Evolutionary conservation across 192 early-diverging fungal genomes (phyloP), one percentile per base, ranked within the genome.

Genomic region (Dimargaris cristalligena): DNA sequence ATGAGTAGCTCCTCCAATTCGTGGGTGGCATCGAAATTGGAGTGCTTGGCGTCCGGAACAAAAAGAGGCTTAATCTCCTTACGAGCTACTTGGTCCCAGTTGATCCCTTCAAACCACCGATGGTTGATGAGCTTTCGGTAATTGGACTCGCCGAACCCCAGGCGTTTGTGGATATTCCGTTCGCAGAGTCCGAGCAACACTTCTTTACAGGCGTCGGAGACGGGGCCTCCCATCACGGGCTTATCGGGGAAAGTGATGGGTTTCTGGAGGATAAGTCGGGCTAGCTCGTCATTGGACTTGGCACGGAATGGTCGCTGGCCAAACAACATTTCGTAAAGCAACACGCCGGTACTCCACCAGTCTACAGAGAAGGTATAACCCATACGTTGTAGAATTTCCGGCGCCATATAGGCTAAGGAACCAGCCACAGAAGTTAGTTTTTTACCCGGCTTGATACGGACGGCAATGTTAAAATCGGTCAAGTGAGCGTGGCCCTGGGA

Each of bases 401-500:
- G 88, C 0, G 86, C 88, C 88, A 91, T 91, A 59, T 91, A 91
- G 4, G 87, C 87, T 80, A 87, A 80, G 64, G 78, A 83, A 41
- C 89, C 89, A 46, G 89, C 87, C 13, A 85, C 76, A 28, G 80
- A 80, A n/a, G 78, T 75, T 41, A 89, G 67, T 23, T 80, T 80
- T 52, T 81, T 82, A 10, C 76, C 71, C 8, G 71, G 69, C 38
- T 76, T 74, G 62, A 75, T 85, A 32, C 78, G 76, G 6, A 85
- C 83, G 3, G 90, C 90, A 60, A 90, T 87, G 66, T 92, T 92
- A 60, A 92, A 91, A 60, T 92, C 89, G 4, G 84, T 85, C 58
- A 92, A 69, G 64, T 87, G 83, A 0, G 82, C 86, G 69, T 90
- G 86, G 25, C 89, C 90, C 30, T 72, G 65, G 59, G 79, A 81